phyloP scores from a whole-genome alignment of 208 protist genomes.

The Wallacemonas sp. region DNA sequence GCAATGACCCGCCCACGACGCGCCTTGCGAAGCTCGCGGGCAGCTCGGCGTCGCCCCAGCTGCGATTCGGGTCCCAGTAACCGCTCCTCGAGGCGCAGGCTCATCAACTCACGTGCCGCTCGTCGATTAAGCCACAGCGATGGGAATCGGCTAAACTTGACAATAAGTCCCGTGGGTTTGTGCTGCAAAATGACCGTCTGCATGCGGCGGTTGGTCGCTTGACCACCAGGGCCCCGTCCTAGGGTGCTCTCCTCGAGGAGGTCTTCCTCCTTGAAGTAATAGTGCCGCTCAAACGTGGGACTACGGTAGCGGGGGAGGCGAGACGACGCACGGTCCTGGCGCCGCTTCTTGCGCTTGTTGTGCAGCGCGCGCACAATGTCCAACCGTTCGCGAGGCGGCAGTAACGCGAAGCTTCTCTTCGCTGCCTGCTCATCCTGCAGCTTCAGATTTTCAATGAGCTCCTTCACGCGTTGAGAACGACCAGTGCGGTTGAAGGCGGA shows the following conservation, averaged over 20 bases:
- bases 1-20: conserved; percentile 15
- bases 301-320: conserved; percentile 61
- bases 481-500: conserved; percentile 61
- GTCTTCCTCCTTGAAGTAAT: conserved; percentile 83
- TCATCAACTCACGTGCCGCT: conserved; percentile 71
- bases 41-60: conserved; percentile 29
- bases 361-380: conserved; percentile 61
- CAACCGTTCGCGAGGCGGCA: conserved; percentile 65
- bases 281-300: conserved; percentile 54
- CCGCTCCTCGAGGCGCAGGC: conserved; percentile 71
- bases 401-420: conserved; percentile 31
- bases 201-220: conserved; percentile 87
- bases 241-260: conserved; percentile 72
- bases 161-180: conserved; percentile 52
- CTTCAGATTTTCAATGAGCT: conserved; percentile 54
- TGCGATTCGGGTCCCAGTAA: conserved; percentile 48
- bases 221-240: conserved; percentile 78
- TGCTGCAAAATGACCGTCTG: conserved; percentile 82
- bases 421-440: conserved; percentile 22
- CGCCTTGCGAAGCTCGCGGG: conserved; percentile 20
- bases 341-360: conserved; percentile 20
- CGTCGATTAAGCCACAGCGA: conserved; percentile 85
- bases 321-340: conserved; percentile 11
- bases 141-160: conserved; percentile 86
- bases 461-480: conserved; percentile 36